Evolutionary conservation across 2,329 filamentous ascomycete genomes (phyloP), one percentile per base, ranked within the genome.

Genomic region (Curvularia sp.): DNA sequence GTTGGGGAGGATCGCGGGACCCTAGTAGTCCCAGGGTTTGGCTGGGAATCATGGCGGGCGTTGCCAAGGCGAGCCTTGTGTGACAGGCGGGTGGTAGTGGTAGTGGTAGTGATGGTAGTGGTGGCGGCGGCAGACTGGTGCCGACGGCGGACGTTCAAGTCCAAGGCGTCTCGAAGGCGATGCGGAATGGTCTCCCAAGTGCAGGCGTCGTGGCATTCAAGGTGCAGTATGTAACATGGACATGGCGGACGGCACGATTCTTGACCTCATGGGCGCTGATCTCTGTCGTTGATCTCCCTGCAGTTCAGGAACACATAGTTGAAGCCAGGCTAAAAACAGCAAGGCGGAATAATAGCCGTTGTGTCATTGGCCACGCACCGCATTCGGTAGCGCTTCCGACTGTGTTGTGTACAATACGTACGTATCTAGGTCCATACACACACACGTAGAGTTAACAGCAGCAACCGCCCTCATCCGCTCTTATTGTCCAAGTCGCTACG

Each of bases 241-340:
- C 19, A 41, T 23, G 23, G 50, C 36, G 41, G 19, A 49, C 46
- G 42, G 47, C 28, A 28, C 49, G 18, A n/a, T 32, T 49, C 18
- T 28, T 32, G 55, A 58, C 45, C 38, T 45, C 45, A 49, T 43
- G 23, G 28, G 30, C 55, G 55, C 50, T 55, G 55, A 55, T 54
- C 51, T 28, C 55, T 58, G 45, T 10, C 45, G 51, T 49, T 45
- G 51, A 58, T 55, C 45, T 55, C 39, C 54, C 46, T 58, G 51
- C 50, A 27, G 55, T 27, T 45, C 55, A 58, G 55, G 55, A 57
- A 53, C 55, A 57, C 49, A 10, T n/a, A n/a, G n/a, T n/a, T n/a
- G n/a, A n/a, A n/a, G n/a, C n/a, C n/a, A 46, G 48, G 19, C 34
- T 12, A 23, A 38, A 51, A 51, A 27, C 32, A 46, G 30, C 28